Percentiles rank a stretch among this genome's conserved stretches.
Conservation (phyloP, 1,284 basidiomycete species). For the Marasmius sp. region DNA sequence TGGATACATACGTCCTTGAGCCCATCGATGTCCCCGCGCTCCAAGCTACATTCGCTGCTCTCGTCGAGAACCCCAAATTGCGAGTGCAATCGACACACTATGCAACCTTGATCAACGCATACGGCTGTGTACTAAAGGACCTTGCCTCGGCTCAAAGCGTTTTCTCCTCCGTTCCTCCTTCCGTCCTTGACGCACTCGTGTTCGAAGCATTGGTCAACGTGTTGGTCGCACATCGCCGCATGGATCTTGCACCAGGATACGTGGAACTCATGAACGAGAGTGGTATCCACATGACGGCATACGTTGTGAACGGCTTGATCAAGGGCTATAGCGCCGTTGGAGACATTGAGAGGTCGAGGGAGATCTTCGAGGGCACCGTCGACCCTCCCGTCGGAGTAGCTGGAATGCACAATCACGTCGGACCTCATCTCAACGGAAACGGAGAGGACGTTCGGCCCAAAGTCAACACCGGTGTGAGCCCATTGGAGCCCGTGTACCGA, state of each 20-base stretch:
- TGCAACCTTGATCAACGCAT: conserved; percentile 89
- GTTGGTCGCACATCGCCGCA: conserved; percentile 75
- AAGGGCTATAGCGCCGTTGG: conserved; percentile 81
- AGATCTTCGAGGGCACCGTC: conserved; percentile 83
- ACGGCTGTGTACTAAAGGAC: conserved; percentile 82
- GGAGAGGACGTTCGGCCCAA: conserved; percentile 30
- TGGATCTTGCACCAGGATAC: conserved; percentile 79
- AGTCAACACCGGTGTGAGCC: conserved; percentile 26
- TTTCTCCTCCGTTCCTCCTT: conserved; percentile 75
- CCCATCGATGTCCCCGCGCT: conserved; percentile 80
- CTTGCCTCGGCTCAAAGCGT: conserved; percentile 74
- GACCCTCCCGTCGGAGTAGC: conserved; percentile 88
- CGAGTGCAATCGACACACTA: conserved; percentile 85
- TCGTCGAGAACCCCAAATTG: conserved; percentile 55
- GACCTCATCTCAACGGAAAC: conserved; percentile 38
- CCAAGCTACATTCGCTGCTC: conserved; percentile 69
- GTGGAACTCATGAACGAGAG: conserved; percentile 60
- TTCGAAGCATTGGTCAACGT: conserved; percentile 94
- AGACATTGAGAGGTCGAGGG: conserved; percentile 69
- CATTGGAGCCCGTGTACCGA: conserved; percentile 74
- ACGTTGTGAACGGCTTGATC: conserved; percentile 93
- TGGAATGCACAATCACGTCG: conserved; percentile 83
- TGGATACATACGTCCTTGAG: conserved; percentile 91
- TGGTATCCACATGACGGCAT: conserved; percentile 89
- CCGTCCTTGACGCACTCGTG: conserved; percentile 77